These are phyloP conservation scores for Eutrema japonicum DNA, from an alignment of 345 rosid species.

Conservation along the genomic window DNA sequence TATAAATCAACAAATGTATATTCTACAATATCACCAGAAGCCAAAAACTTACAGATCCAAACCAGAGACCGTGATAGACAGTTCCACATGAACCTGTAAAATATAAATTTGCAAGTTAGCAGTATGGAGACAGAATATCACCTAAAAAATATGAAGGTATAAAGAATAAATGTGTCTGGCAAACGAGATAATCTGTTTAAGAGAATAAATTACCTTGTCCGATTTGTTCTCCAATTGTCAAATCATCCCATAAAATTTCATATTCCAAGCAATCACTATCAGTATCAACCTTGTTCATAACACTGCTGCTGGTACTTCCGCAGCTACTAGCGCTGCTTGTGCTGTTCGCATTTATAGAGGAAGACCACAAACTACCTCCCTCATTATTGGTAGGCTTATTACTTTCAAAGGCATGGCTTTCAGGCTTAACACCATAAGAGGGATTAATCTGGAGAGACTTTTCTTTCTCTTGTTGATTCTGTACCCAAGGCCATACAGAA, in stretches of 20 bases:
- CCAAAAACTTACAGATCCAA: conserved; percentile 90
- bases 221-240: conserved; percentile 80
- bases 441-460: conserved; percentile 49
- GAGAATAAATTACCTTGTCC: conserved; percentile 77
- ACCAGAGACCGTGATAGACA: conserved; percentile 97
- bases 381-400: conserved; percentile 62
- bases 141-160: conserved; percentile 15
- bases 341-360: conserved; percentile 74
- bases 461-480: conserved; percentile 59
- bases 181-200: background rate
- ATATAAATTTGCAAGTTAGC: conserved; percentile 36
- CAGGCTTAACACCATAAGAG: conserved; percentile 52
- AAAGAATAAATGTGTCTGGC: conserved; percentile 17
- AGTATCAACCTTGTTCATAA: conserved; percentile 72
- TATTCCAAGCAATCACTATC: conserved; percentile 80
- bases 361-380: conserved; percentile 79
- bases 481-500: conserved; percentile 63
- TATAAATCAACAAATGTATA: conserved; percentile 40
- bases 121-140: conserved; percentile 33
- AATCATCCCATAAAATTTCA: conserved; percentile 94
- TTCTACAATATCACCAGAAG: conserved; percentile 39
- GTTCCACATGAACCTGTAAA: conserved; percentile 95
- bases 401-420: conserved; percentile 54
- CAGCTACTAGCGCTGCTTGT: conserved; percentile 92
- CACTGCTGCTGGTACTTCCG: conserved; percentile 84